phyloP scores from a whole-genome alignment of 306 rosid genomes.

The Gastrolobium bilobum region DNA sequence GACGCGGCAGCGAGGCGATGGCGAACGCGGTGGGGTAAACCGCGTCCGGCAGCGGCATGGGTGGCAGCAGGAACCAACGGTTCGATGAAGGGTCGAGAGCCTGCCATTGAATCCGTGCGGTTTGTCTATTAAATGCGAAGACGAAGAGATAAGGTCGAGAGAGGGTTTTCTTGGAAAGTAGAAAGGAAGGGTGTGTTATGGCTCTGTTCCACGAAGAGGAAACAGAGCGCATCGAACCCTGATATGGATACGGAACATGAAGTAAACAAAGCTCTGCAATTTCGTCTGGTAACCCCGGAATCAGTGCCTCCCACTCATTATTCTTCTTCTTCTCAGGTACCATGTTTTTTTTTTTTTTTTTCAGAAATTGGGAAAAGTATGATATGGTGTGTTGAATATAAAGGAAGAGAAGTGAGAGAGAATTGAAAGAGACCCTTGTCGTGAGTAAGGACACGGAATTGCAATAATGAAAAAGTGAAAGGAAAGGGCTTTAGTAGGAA shows the following conservation, averaged over 20 bases:
- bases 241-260: conserved; percentile 75
- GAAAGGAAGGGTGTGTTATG: conserved; percentile 53
- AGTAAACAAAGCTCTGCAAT: conserved; percentile 74
- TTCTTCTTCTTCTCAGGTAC: neutral
- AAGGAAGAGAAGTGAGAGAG: neutral
- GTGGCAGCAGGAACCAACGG: conserved; percentile 71
- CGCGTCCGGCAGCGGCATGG: conserved; percentile 49
- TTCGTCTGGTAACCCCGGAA: conserved; percentile 72
- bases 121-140: conserved; percentile 51
- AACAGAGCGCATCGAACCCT: conserved; percentile 63
- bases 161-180: conserved; percentile 44
- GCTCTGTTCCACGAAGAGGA: conserved; percentile 73
- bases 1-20: conserved; percentile 60
- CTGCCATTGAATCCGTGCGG: conserved; percentile 66
- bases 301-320: conserved; percentile 37
- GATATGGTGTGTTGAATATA: neutral
- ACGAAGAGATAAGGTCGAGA: conserved; percentile 64
- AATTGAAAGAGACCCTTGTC: neutral
- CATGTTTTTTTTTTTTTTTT: conserved; percentile 27
- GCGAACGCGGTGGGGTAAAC: conserved; percentile 40
- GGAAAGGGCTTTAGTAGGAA: neutral
- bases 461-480: conserved; percentile 16
- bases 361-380: neutral
- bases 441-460: conserved; percentile 34
- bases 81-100: conserved; percentile 70